phyloP scores from a whole-genome alignment of 352 stramenopile genomes.

The Phytophthora cryptogea region DNA sequence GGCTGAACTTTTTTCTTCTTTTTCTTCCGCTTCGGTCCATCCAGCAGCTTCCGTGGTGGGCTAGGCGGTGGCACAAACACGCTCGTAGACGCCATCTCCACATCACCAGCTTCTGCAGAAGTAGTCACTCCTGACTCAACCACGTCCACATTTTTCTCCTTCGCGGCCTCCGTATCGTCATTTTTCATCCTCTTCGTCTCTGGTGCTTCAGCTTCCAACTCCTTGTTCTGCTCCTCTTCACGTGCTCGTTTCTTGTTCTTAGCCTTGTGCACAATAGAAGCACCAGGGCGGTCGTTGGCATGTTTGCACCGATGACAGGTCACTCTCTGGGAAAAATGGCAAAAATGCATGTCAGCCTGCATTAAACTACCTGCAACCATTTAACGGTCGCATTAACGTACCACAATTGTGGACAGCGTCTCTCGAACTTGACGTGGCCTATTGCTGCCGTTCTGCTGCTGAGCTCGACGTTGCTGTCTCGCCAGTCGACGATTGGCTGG shows the following conservation, averaged over 20 bases:
- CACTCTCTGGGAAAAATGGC: slow-evolving; percentile 36
- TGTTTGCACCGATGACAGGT: slow-evolving; percentile 64
- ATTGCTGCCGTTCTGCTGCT: slow-evolving; percentile 22
- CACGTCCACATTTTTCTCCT: not conserved
- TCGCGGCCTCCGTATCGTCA: not conserved
- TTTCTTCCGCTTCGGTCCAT: slow-evolving; percentile 71
- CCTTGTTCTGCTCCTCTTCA: slow-evolving; percentile 9
- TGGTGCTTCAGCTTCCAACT: not conserved
- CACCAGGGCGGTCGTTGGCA: slow-evolving; percentile 45
- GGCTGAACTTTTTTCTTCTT: slow-evolving; percentile 45
- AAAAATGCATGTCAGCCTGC: slow-evolving; percentile 4
- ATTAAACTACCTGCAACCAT: not conserved
- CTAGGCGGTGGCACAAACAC: slow-evolving; percentile 59
- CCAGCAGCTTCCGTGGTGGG: slow-evolving; percentile 69
- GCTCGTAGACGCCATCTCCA: slow-evolving; percentile 32
- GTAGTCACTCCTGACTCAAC: not conserved
- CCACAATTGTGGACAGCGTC: slow-evolving; percentile 43
- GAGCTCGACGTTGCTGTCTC: slow-evolving; percentile 38
- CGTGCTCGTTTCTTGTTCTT: slow-evolving; percentile 51
- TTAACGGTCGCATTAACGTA: slow-evolving; percentile 15
- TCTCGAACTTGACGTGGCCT: slow-evolving; percentile 26
- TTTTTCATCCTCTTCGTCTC: slow-evolving; percentile 40
- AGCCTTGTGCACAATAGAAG: slow-evolving; percentile 50
- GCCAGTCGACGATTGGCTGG: slow-evolving; percentile 58
- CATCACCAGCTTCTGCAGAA: not conserved